phyloP scores from a whole-genome alignment of 2,329 filamentous ascomycete genomes.

The Lasiodiplodia sp. region DNA sequence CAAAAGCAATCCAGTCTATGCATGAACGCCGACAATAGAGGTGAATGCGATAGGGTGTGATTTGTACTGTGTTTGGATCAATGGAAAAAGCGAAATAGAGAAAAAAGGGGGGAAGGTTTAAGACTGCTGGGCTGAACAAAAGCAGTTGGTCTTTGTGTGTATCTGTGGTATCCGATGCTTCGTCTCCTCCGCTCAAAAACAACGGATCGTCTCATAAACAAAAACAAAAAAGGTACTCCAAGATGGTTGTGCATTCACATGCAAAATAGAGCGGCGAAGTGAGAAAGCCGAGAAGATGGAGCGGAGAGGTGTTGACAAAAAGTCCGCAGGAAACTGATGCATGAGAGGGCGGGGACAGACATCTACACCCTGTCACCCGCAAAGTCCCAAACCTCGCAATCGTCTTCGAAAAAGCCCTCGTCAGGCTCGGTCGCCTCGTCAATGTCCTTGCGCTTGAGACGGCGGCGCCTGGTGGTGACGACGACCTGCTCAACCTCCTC shows the following conservation, averaged over 20 bases:
- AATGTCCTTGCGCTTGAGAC: slow-evolving; percentile 54
- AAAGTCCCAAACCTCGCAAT: slow-evolving; percentile 91
- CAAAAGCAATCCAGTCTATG: slow-evolving; percentile 2
- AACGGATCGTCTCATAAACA: background rate
- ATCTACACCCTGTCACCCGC: slow-evolving; percentile 63
- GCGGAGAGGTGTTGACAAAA: background rate
- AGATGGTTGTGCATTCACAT: background rate
- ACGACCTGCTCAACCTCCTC: slow-evolving; percentile 78
- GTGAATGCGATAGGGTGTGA: background rate
- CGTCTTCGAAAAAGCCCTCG: slow-evolving; percentile 85
- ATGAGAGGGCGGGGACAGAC: background rate
- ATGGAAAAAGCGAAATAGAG: background rate
- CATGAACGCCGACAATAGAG: slow-evolving; percentile 6
- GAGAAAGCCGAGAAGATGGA: background rate
- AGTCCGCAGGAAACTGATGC: background rate
- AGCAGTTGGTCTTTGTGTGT: slow-evolving; percentile 4
- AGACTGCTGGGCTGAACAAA: background rate
- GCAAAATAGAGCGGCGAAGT: slow-evolving; percentile 15
- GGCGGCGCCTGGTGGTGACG: slow-evolving; percentile 78
- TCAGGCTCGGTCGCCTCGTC: slow-evolving; percentile 64
- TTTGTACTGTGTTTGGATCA: background rate
- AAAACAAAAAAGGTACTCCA: slow-evolving; percentile 6
- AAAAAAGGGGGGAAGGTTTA: background rate
- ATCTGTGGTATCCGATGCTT: slow-evolving; percentile 24
- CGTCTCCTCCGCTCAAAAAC: slow-evolving; percentile 9